phyloP scores from a whole-genome alignment of 2,329 filamentous ascomycete species.

The Exophiala viscosa region DNA sequence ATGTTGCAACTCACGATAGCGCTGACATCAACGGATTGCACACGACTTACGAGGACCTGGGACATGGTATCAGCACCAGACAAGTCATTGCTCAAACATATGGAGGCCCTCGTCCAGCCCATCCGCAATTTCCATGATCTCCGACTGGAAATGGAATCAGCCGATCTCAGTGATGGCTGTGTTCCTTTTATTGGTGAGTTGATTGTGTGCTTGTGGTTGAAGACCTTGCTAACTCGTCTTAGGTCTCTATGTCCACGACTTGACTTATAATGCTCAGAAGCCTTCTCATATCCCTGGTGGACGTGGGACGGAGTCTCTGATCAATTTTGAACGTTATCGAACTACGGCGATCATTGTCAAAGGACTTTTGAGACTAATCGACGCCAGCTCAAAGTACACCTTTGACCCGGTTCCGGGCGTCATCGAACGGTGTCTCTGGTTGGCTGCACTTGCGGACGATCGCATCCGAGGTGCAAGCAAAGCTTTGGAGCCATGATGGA shows the following conservation, averaged over 20 bases:
- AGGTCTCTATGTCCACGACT: slow-evolving; percentile 63
- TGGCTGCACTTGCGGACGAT: slow-evolving; percentile 57
- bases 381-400: slow-evolving; percentile 60
- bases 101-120: slow-evolving; percentile 60
- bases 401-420: slow-evolving; percentile 57
- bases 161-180: slow-evolving; percentile 56
- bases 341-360: slow-evolving; percentile 64
- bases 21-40: slow-evolving; percentile 57
- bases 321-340: slow-evolving; percentile 65
- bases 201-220: not conserved
- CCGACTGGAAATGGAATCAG: slow-evolving; percentile 61
- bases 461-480: slow-evolving; percentile 51
- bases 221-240: slow-evolving; percentile 8
- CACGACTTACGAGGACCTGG: slow-evolving; percentile 58
- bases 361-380: slow-evolving; percentile 59
- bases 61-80: slow-evolving; percentile 53
- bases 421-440: slow-evolving; percentile 62
- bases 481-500: slow-evolving; percentile 33
- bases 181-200: slow-evolving; percentile 61
- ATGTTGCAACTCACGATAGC: slow-evolving; percentile 64
- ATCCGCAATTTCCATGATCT: slow-evolving; percentile 62
- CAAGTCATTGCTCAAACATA: slow-evolving; percentile 52
- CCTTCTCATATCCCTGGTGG: slow-evolving; percentile 54
- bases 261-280: slow-evolving; percentile 66
- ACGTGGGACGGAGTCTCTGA: slow-evolving; percentile 50